Evolutionary conservation across 306 rosid species (phyloP).

Genomic region (Luffa aegyptiaca): DNA sequence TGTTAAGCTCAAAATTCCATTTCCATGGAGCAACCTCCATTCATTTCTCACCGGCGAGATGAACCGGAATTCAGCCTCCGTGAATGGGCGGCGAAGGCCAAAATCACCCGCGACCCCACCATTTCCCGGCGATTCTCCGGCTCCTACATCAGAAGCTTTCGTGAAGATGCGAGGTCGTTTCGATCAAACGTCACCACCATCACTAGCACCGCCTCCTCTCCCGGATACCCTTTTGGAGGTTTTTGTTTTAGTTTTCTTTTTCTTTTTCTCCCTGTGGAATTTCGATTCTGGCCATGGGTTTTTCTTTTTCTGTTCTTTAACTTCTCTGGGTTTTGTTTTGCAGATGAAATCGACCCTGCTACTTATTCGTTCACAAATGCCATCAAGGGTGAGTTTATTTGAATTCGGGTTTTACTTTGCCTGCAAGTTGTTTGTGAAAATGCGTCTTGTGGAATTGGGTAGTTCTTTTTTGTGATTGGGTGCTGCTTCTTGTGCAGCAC

Average conservation of each 20-base stretch:
- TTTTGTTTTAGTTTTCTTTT: not conserved
- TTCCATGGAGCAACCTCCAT: slow-evolving; percentile 36
- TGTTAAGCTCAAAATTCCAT: slow-evolving; percentile 24
- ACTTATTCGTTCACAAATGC: slow-evolving; percentile 86
- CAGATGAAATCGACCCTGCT: slow-evolving; percentile 95
- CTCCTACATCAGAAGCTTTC: slow-evolving; percentile 70
- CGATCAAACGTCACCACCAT: slow-evolving; percentile 67
- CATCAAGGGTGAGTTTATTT: slow-evolving; percentile 45
- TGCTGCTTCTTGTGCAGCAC: slow-evolving; percentile 40
- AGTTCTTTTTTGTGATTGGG: not conserved
- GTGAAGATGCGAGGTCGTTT: slow-evolving; percentile 76
- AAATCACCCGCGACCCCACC: slow-evolving; percentile 40
- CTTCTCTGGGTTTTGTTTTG: not conserved
- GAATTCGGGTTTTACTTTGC: not conserved
- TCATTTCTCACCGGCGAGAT: slow-evolving; percentile 33
- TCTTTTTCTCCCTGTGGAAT: not conserved
- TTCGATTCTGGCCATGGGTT: not conserved
- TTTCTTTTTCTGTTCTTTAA: not conserved
- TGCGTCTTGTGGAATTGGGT: not conserved
- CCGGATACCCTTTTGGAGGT: slow-evolving; percentile 77
- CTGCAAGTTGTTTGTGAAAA: not conserved
- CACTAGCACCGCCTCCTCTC: slow-evolving; percentile 91
- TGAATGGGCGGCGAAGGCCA: slow-evolving; percentile 55
- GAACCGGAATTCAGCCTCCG: slow-evolving; percentile 60
- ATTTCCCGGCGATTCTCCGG: slow-evolving; percentile 73